Evolutionary conservation across 805 yeast genomes (phyloP), one percentile per base, ranked within the genome.

Genomic region (Metschnikowia matae): DNA sequence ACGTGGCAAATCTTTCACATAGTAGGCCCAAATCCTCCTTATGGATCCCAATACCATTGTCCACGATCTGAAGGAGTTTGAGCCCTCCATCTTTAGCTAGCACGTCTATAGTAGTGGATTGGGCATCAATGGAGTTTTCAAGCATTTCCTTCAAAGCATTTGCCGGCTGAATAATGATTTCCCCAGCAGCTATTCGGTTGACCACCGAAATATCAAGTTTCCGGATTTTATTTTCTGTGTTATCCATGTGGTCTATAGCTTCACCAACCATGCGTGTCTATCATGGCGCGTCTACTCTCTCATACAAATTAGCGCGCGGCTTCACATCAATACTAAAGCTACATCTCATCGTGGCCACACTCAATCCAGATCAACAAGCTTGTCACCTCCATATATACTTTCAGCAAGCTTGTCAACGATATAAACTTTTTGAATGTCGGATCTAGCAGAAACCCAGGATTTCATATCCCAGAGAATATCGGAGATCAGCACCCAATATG

Each of bases 171-270:
- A 91, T 79, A 50, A 94, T 88, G 68, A 94, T 89, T 69, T 94
- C 98, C 0, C 99, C 99, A 1, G 99, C 99, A 0, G 99, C 99
- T 26, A 94, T 94, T 54, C 85, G 80, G 65, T 90, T 91, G 44
- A 94, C 87, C 18, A 91, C 97, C 2, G 81, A 65, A 14, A 71
- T 71, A 41, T 85, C 94, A 21, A 92, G 76, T 15, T 80, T 49
- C 15, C 54, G 52, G 21, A 57, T 57, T 15, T 48, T 49, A 18
- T 45, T 18, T 32, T 26, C 33, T n/a, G 23, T 11, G n/a, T 14
- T 2, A 26, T 40, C 34, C 43, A 40, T 40, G 15, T n/a, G n/a
- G 21, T 20, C 43, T 26, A 15, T 15, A 14, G 33, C 34, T 26
- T 15, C 32, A 7, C 33, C 34, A n/a, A n/a, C 29, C 31, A 21